These are phyloP conservation scores for Blumeria graminis DNA, from an alignment of 2,329 filamentous ascomycete genomes.

Conservation along the genomic window DNA sequence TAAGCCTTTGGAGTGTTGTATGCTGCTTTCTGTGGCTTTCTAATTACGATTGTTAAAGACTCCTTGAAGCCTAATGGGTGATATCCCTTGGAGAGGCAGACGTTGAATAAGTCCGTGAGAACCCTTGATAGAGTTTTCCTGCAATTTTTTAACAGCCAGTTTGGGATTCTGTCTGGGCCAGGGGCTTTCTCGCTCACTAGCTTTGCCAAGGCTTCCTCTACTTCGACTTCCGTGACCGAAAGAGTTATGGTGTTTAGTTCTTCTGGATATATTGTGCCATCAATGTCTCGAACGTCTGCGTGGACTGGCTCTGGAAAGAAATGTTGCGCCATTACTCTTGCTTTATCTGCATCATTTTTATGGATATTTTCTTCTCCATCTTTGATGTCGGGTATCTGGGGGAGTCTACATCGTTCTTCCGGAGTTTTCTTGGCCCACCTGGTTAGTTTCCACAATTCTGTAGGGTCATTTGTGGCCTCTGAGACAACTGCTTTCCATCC, in stretches of 20 bases:
- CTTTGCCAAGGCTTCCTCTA: not conserved
- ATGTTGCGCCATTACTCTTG: too few species aligned
- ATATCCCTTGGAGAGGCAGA: not conserved
- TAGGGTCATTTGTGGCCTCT: not conserved
- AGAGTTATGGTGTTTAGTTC: not conserved
- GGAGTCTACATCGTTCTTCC: not conserved
- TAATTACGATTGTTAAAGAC: not conserved
- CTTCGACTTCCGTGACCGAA: not conserved
- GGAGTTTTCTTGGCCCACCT: not conserved
- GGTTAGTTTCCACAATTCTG: not conserved
- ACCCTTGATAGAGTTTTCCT: not conserved
- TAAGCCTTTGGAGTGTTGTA: not conserved
- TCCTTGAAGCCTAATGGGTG: not conserved
- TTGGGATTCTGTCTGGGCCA: not conserved
- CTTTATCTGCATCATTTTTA: too few species aligned
- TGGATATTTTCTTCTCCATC: not conserved
- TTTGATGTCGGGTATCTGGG: not conserved
- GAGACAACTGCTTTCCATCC: not conserved
- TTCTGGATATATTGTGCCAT: not conserved
- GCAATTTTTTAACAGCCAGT: not conserved
- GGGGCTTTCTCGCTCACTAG: not conserved
- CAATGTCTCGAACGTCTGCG: not conserved
- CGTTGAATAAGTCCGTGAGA: not conserved
- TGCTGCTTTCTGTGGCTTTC: not conserved
- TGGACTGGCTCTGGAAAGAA: not conserved